Evolutionary conservation across 2,329 filamentous ascomycete genomes (phyloP).

Genomic region (Penicillium corylophilum): DNA sequence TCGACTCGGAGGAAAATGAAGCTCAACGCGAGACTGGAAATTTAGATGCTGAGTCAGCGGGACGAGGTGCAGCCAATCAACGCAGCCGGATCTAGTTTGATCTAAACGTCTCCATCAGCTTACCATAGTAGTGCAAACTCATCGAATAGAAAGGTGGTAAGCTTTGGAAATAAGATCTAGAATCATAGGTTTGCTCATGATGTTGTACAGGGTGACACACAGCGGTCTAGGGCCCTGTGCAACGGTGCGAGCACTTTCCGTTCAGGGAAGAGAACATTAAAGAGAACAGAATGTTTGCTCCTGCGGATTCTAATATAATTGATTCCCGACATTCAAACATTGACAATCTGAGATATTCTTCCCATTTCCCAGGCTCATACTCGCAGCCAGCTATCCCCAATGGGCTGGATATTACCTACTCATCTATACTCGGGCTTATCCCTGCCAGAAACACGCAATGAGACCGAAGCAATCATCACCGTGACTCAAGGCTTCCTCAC

Average conservation of each 20-base stretch:
- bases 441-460: slow-evolving; percentile 7
- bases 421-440: neutral
- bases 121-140: neutral
- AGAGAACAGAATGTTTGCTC: slow-evolving; percentile 1
- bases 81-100: slow-evolving; percentile 12
- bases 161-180: neutral
- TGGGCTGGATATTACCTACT: slow-evolving; percentile 17
- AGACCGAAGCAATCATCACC: slow-evolving; percentile 27
- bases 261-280: neutral
- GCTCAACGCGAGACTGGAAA: slow-evolving; percentile 9
- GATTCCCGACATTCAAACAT: too few species aligned
- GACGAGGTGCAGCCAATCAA: slow-evolving; percentile 7
- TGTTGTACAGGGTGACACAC: neutral
- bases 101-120: neutral
- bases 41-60: slow-evolving; percentile 15
- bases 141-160: neutral
- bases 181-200: neutral
- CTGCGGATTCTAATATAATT: neutral
- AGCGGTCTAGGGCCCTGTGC: neutral
- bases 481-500: slow-evolving; percentile 31
- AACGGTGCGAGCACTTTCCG: neutral
- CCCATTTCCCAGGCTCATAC: neutral
- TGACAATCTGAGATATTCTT: too few species aligned
- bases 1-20: neutral
- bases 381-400: neutral